Evolutionary conservation across 2,329 filamentous ascomycete genomes (phyloP), one percentile per base, ranked within the genome.

Genomic region (Hypoxylon sp.): DNA sequence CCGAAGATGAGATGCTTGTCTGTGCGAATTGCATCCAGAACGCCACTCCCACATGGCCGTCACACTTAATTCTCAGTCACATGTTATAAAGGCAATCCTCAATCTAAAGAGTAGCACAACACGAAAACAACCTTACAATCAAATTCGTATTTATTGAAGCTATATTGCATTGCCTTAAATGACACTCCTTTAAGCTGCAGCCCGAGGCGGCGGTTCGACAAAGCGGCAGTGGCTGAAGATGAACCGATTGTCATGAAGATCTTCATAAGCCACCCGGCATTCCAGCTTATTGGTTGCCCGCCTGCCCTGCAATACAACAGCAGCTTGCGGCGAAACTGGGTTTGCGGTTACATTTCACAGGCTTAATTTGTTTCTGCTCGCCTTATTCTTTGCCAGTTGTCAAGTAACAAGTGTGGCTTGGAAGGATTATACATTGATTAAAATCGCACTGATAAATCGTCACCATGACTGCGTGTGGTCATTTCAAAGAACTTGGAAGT

Each of bases 181-280:
- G 23, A 8, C 5, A 31, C 44, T 46, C 45, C 40, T 51, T 51
- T 37, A 38, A 20, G 17, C 30, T 31, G 27, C 30, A 41, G 43
- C 40, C 31, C 9, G 12, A 40, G 30, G 23, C 30, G 31, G 25
- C 25, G 46, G 46, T 23, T 48, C 37, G 26, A 44, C n/a, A n/a
- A 15, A 35, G 38, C 25, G 38, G 44, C 37, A 6, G 20, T 13
- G 17, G 38, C 34, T 49, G 36, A 38, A n/a, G n/a, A n/a, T 26
- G 44, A 44, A 41, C 31, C 34, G 32, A 29, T 27, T 43, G 26
- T 52, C 48, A 59, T 51, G 32, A 51, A 37, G 55, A 59, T 59
- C 55, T 47, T 56, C 52, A 56, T 51, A 38, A 53, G 31, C 38
- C 37, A 43, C 44, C 29, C 38, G 40, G 40, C 40, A 52, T 27